Evolutionary conservation across 176 grass and related monocot genomes (phyloP), one percentile per base, ranked within the genome.

Genomic region (Bonia amplexicaulis): DNA sequence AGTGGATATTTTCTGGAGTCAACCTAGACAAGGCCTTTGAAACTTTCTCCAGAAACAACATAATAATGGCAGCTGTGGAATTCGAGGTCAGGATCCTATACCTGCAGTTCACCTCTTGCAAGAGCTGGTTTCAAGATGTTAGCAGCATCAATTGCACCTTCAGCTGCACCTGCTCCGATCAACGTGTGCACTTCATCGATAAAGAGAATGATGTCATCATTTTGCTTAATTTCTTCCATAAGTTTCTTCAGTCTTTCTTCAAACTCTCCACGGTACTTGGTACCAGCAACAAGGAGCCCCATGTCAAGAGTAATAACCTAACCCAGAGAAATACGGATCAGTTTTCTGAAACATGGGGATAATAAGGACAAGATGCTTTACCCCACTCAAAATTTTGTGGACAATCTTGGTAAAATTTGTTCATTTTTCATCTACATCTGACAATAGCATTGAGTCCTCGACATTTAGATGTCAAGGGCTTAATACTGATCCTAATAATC

Each of bases 241-340:
- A 99, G 88, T 67, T 99, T 99, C 84, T 99, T 99, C 48, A 99
- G 77, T 73, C 96, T 93, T 85, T 99, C 96, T 90, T 99, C 96
- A 68, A 99, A 99, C 84, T 99, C 96, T 90, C 96, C 96, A 82
- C 96, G 93, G 73, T 99, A 99, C 79, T 99, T 99, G 62, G 96
- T 99, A 66, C 96, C 96, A 82, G 96, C 96, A 86, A 99, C 96
- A 86, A 99, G 96, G 49, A 99, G 93, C n/a, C 96, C 96, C 96
- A 99, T 99, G 84, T 99, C 96, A 80, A 99, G 93, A 59, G 96
- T 99, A 87, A 99, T 99, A 73, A 99, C 96, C 96, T 98, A 71
- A 75, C 5, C 31, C 12, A 80, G 26, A 81, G 11, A 65, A 67
- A 49, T 45, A n/a, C 5, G n/a, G 27, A 52, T 84, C 41, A 82